A percentile compares a stretch with the other conserved stretches of the same genome.
These are phyloP conservation scores for Entomophthora muscae DNA, from an alignment of 371 early-diverging fungal genomes.

Conservation along the genomic window DNA sequence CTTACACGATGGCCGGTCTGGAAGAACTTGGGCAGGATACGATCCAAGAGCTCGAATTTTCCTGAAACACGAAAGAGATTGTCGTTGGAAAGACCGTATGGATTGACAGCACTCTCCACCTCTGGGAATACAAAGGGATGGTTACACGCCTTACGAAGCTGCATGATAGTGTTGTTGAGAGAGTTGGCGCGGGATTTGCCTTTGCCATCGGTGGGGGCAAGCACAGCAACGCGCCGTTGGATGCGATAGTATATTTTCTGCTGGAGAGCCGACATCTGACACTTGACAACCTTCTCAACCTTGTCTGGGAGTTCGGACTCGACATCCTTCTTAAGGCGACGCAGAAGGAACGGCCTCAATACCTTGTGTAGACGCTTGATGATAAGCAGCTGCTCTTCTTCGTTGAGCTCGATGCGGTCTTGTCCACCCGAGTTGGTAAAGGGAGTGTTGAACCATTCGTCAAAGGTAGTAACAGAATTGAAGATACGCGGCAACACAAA, in stretches of 20 bases:
- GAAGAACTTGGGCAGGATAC: slow-evolving; percentile 82
- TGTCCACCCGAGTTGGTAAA: slow-evolving; percentile 74
- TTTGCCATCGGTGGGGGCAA: slow-evolving; percentile 5
- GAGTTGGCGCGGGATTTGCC: slow-evolving; percentile 47
- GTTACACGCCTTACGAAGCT: slow-evolving; percentile 97
- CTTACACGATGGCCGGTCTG: slow-evolving; percentile 67
- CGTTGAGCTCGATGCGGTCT: slow-evolving; percentile 77
- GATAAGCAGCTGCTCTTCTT: slow-evolving; percentile 94
- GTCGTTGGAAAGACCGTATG: slow-evolving; percentile 31
- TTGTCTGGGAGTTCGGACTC: slow-evolving; percentile 97
- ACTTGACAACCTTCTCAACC: slow-evolving; percentile 92
- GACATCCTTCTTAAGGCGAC: slow-evolving; percentile 98
- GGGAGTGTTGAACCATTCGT: slow-evolving; percentile 97
- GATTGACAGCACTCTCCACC: slow-evolving; percentile 71
- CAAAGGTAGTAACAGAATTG: slow-evolving; percentile 87
- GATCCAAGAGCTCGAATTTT: slow-evolving; percentile 96
- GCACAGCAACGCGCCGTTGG: slow-evolving; percentile 31
- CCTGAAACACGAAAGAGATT: slow-evolving; percentile 67
- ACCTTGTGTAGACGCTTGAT: slow-evolving; percentile 92
- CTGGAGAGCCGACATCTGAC: slow-evolving; percentile 77
- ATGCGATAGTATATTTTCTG: slow-evolving; percentile 56
- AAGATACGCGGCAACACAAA: slow-evolving; percentile 95
- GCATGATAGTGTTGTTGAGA: slow-evolving; percentile 96
- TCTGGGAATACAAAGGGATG: slow-evolving; percentile 98
- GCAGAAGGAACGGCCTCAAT: slow-evolving; percentile 91